A percentile compares a stretch with the other conserved stretches of the same genome.
phyloP scores from a whole-genome alignment of 805 yeast species.

The Metschnikowia shivogae region DNA sequence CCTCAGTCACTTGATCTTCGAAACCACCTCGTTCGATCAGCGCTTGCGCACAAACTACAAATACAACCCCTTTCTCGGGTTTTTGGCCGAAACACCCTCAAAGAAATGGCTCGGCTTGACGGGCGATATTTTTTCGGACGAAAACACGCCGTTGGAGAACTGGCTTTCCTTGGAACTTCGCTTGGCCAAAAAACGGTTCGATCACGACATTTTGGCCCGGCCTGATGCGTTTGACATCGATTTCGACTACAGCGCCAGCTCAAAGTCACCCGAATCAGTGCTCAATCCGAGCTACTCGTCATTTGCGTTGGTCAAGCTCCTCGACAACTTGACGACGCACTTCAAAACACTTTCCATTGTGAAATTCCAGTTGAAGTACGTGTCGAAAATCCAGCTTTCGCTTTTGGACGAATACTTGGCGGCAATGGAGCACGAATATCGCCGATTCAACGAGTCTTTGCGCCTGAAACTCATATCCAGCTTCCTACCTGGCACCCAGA shows the following conservation, averaged over 20 bases:
- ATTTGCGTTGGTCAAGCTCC: conserved; percentile 49
- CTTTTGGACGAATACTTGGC: conserved; percentile 50
- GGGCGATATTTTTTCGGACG: conserved; percentile 38
- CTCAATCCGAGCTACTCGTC: conserved; percentile 60
- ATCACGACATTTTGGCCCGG: conserved; percentile 44
- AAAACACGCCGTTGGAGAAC: conserved; percentile 27
- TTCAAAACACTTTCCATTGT: conserved; percentile 48
- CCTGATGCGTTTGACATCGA: conserved; percentile 56
- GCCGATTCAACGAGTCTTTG: conserved; percentile 39
- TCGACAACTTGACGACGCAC: conserved; percentile 54
- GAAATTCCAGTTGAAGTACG: conserved; percentile 49
- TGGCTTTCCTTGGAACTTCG: conserved; percentile 54
- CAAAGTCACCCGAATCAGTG: conserved; percentile 9
- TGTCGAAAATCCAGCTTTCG: conserved; percentile 54
- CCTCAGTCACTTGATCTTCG: conserved; percentile 56
- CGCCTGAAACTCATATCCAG: conserved; percentile 30
- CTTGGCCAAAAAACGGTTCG: conserved; percentile 48
- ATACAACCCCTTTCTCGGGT: conserved; percentile 39
- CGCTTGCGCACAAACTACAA: conserved; percentile 41
- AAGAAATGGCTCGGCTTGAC: conserved; percentile 48
- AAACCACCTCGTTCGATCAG: conserved; percentile 56
- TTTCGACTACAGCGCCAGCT: conserved; percentile 38
- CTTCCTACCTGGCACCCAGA: conserved; percentile 29
- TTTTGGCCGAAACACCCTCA: conserved; percentile 19
- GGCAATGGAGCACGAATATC: conserved; percentile 28